phyloP scores from a whole-genome alignment of 768 basidiomycete genomes.

The Russula sp. region DNA sequence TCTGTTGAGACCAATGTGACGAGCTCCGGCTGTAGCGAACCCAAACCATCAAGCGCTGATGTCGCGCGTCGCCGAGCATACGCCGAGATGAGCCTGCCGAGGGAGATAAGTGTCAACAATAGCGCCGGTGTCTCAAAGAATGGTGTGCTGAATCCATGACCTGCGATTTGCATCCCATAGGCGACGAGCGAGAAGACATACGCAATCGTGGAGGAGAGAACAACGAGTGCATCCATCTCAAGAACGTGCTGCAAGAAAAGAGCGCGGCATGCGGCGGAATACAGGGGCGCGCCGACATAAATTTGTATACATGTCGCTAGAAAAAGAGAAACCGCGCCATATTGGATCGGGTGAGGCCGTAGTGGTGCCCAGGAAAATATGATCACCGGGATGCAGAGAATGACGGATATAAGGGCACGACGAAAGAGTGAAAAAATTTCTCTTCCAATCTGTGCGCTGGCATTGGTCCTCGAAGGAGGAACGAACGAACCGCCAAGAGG shows the following conservation, averaged over 20 bases:
- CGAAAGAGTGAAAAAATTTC: constrained; percentile 31
- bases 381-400: constrained; percentile 38
- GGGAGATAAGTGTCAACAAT: constrained; percentile 38
- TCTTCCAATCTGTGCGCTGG: constrained; percentile 28
- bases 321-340: constrained; percentile 34
- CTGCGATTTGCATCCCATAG: constrained; percentile 32
- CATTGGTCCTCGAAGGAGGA: constrained; percentile 26
- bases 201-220: constrained; percentile 36
- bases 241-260: constrained; percentile 34
- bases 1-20: constrained; percentile 32
- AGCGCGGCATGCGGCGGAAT: constrained; percentile 33
- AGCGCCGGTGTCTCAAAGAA: constrained; percentile 43
- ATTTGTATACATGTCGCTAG: constrained; percentile 37
- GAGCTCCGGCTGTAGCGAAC: constrained; percentile 31
- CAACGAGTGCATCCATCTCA: constrained; percentile 38
- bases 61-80: constrained; percentile 33
- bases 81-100: constrained; percentile 37
- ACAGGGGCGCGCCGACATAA: constrained; percentile 34
- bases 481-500: constrained; percentile 26
- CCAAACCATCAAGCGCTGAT: constrained; percentile 33
- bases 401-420: constrained; percentile 31
- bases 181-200: constrained; percentile 39
- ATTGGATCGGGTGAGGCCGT: constrained; percentile 30
- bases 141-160: constrained; percentile 29
- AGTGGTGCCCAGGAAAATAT: constrained; percentile 40